Conservation (phyloP, 495 filamentous ascomycete genomes). For the Penicillium lividum region DNA sequence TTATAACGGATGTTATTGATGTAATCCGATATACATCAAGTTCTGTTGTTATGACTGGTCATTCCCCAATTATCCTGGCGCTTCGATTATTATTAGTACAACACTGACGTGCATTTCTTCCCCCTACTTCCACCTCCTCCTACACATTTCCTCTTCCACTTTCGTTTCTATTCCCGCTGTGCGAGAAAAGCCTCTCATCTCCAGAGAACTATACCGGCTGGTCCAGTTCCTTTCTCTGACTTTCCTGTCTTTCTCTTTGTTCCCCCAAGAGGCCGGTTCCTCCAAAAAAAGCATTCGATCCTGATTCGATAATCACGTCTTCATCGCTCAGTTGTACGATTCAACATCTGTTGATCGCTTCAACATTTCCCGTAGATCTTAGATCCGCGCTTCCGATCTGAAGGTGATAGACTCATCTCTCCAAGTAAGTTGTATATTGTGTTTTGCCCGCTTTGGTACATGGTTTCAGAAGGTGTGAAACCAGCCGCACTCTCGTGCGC, state of each 20-base stretch:
- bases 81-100: conserved; percentile 25
- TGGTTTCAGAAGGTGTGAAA: neutral
- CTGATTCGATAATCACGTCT: neutral
- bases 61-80: conserved; percentile 4
- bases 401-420: neutral
- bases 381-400: conserved; percentile 1
- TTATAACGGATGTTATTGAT: neutral
- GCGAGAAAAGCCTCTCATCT: conserved; percentile 32
- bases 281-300: conserved; percentile 11
- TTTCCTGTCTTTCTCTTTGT: conserved; percentile 32
- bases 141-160: conserved; percentile 25
- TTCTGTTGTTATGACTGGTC: conserved; percentile 5
- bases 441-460: neutral
- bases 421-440: conserved; percentile 1
- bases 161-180: conserved; percentile 46
- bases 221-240: conserved; percentile 43
- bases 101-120: conserved; percentile 10
- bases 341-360: neutral
- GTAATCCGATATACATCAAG: neutral
- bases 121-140: conserved; percentile 20
- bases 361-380: neutral
- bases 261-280: conserved; percentile 41
- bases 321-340: neutral
- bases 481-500: neutral
- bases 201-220: conserved; percentile 44